Conservation (phyloP, 176 grass and related monocot species). For the Rhynchospora pubera region DNA sequence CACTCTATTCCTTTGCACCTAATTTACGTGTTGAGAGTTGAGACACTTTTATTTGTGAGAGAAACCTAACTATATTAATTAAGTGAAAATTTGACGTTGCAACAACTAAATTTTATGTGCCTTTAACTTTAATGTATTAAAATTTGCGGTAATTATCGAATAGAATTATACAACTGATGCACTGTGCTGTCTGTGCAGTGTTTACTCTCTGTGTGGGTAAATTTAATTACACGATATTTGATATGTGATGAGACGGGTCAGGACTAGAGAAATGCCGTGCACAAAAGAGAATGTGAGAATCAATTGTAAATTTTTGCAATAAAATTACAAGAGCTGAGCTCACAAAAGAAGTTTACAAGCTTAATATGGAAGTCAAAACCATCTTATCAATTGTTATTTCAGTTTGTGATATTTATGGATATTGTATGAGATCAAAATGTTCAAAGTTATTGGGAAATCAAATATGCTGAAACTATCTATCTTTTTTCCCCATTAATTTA, state of each 20-base stretch:
- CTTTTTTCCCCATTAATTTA: too few species aligned
- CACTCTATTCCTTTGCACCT: neutral
- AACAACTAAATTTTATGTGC: neutral
- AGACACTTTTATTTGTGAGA: neutral
- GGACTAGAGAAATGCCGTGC: neutral
- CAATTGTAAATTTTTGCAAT: too few species aligned
- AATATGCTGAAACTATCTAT: neutral
- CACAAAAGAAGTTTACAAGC: too few species aligned
- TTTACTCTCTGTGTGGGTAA: neutral
- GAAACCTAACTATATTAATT: neutral
- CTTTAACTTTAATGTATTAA: too few species aligned
- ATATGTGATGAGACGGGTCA: neutral
- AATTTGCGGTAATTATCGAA: too few species aligned
- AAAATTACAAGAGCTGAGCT: too few species aligned
- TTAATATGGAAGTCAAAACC: too few species aligned
- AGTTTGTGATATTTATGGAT: too few species aligned
- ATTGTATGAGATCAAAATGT: neutral
- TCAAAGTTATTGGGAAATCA: neutral
- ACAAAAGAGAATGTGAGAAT: neutral
- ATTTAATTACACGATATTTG: neutral
- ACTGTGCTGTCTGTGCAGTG: neutral
- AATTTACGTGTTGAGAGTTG: neutral
- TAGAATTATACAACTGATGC: neutral
- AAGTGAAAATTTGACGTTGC: neutral
- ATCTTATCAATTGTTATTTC: too few species aligned